Evolutionary conservation across 257 asterid genomes (phyloP), one percentile per base, ranked within the genome.

Genomic region (Galeopsis tetrahit): DNA sequence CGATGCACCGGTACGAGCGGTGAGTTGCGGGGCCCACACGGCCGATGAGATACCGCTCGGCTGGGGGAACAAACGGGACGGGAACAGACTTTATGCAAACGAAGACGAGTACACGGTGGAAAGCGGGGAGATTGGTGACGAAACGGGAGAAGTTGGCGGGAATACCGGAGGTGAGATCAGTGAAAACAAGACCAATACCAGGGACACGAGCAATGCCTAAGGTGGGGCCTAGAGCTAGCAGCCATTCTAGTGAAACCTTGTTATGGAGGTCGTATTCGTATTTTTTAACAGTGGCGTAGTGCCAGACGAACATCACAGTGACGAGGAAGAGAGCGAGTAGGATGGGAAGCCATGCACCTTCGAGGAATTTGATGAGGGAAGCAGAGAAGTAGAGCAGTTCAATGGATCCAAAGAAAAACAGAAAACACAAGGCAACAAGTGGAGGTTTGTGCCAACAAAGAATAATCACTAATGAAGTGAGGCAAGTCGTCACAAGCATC

Each of bases 321-420:
- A 89, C 96, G 7, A 93, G 91, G 85, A 93, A 87, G 79, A 93
- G 96, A 0, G 98, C 96, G 15, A 93, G 97, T 33, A 93, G 90
- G 81, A 93, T 91, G 1, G 98, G 98, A 15, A 93, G 96, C 98
- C 98, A 93, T 1, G 98, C 98, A 8, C 98, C 98, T 78, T 93
- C 98, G 14, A 81, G 94, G 79, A 93, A 91, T 89, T 93, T 93
- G 40, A 88, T 91, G 66, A 93, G 74, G 31, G 97, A 93, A 34
- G 98, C 97, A 0, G 96, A 93, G 82, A 93, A 91, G 90, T 93
- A 93, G 1, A 93, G 89, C 28, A 93, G 63, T 52, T 93, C 98
- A 11, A 93, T 82, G 67, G 97, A 93, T 38, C 97, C 98, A 10
- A 93, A 93, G 80, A 91, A 87, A 3, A 93, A 86, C 11, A 93